These are phyloP conservation scores for Penicillium pulvis DNA, from an alignment of 495 filamentous ascomycete species.

Conservation along the genomic window DNA sequence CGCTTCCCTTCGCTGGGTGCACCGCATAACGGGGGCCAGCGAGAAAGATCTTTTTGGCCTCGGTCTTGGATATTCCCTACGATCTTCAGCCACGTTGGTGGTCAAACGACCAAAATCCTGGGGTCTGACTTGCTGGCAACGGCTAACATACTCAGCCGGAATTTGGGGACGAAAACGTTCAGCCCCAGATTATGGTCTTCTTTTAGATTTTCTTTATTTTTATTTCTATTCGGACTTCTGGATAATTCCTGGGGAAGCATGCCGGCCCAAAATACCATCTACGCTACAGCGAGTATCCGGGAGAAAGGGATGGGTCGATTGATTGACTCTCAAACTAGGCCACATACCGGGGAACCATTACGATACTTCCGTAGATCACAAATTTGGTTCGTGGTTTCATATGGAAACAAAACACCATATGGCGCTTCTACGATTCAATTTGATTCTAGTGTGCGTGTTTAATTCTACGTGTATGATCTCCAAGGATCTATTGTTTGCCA, in stretches of 20 bases:
- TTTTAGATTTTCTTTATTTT: constrained; percentile 2
- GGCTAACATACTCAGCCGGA: neutral
- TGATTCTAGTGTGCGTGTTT: neutral
- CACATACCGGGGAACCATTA: constrained; percentile 30
- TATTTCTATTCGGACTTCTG: constrained; percentile 3
- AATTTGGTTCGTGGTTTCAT: constrained; percentile 1
- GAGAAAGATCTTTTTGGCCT: constrained; percentile 2
- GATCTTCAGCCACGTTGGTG: constrained; percentile 19
- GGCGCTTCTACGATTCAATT: constrained; percentile 3
- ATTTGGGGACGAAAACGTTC: constrained; percentile 1
- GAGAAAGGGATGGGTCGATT: constrained; percentile 24
- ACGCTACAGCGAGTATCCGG: constrained; percentile 15
- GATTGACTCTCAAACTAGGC: constrained; percentile 23
- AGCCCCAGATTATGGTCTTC: constrained; percentile 5
- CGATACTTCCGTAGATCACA: constrained; percentile 20
- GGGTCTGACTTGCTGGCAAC: constrained; percentile 1
- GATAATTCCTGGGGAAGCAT: constrained; percentile 3
- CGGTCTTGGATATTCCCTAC: neutral
- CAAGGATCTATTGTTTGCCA: neutral
- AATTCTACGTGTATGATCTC: neutral
- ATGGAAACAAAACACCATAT: neutral
- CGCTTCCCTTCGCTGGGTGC: constrained; percentile 2
- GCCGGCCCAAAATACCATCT: neutral
- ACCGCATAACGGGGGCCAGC: constrained; percentile 3
- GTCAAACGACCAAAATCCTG: constrained; percentile 9